phyloP scores from a whole-genome alignment of 768 basidiomycete genomes.

The Suillus subalutaceus region DNA sequence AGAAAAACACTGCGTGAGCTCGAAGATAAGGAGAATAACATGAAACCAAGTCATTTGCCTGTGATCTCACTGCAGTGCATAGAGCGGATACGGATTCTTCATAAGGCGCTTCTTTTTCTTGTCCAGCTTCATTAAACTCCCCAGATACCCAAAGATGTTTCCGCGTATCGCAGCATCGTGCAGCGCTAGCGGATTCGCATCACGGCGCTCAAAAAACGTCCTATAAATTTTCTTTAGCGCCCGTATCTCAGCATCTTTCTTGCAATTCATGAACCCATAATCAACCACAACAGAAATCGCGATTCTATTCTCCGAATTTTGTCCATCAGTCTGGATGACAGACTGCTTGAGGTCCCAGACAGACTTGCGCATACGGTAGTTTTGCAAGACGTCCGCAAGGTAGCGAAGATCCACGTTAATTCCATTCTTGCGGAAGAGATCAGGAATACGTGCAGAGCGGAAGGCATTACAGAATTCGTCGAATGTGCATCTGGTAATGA shows the following conservation, averaged over 20 bases:
- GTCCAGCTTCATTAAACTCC: slow-evolving; percentile 24
- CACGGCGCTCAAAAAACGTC: slow-evolving; percentile 28
- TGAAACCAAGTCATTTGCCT: background rate
- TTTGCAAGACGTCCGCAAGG: slow-evolving; percentile 9
- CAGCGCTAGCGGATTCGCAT: slow-evolving; percentile 35
- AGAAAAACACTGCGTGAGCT: background rate
- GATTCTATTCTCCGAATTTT: background rate
- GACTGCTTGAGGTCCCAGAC: slow-evolving; percentile 19
- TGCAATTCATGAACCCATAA: slow-evolving; percentile 22
- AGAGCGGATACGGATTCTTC: slow-evolving; percentile 32
- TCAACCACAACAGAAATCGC: slow-evolving; percentile 3
- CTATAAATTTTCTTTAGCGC: slow-evolving; percentile 37
- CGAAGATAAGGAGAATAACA: background rate
- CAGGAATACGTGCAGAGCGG: slow-evolving; percentile 1
- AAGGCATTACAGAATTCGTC: slow-evolving; percentile 16
- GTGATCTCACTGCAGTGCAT: background rate
- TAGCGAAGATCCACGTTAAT: background rate
- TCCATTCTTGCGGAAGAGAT: slow-evolving; percentile 13
- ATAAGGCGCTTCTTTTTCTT: slow-evolving; percentile 32
- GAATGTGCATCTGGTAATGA: slow-evolving; percentile 18
- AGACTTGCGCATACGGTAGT: slow-evolving; percentile 6
- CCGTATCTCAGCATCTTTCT: slow-evolving; percentile 9
- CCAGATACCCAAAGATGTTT: slow-evolving; percentile 31
- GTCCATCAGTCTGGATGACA: background rate
- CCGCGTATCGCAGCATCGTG: slow-evolving; percentile 40